phyloP scores from a whole-genome alignment of 768 basidiomycete species.

The Arthromyces matolae region DNA sequence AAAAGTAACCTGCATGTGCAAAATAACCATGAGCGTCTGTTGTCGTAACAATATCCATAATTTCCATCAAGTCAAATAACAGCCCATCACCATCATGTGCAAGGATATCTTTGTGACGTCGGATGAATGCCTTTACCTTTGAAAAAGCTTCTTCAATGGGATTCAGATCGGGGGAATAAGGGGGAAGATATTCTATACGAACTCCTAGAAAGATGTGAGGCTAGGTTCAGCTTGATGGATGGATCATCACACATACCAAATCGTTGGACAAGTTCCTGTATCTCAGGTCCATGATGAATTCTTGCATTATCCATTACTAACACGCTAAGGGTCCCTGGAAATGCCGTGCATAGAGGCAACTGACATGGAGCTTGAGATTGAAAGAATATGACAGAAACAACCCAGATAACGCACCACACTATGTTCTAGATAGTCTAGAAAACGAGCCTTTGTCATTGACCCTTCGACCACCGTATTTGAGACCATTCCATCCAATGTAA shows the following conservation, averaged over 20 bases:
- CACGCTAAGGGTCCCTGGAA: slow-evolving; percentile 25
- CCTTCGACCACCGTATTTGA: slow-evolving; percentile 1
- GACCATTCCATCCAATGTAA: not conserved
- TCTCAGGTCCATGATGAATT: slow-evolving; percentile 28
- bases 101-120: slow-evolving; percentile 15
- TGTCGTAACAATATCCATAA: slow-evolving; percentile 23
- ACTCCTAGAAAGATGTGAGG: slow-evolving; percentile 22
- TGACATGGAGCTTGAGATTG: too few species aligned
- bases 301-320: slow-evolving; percentile 32
- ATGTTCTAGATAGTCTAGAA: not conserved
- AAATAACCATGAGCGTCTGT: slow-evolving; percentile 29
- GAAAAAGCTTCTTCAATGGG: too few species aligned
- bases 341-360: slow-evolving; percentile 21
- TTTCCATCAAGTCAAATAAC: slow-evolving; percentile 24
- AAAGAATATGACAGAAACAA: too few species aligned
- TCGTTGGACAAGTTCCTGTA: slow-evolving; percentile 21
- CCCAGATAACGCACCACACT: not conserved
- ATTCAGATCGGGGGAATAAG: slow-evolving; percentile 39
- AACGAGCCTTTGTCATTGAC: not conserved
- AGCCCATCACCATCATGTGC: slow-evolving; percentile 12
- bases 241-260: not conserved
- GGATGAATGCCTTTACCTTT: slow-evolving; percentile 32
- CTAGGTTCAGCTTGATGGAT: not conserved
- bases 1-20: slow-evolving; percentile 29
- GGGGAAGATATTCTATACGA: slow-evolving; percentile 29